Percentiles rank a stretch among this genome's conserved stretches.
These are phyloP conservation scores for Eucommia ulmoides DNA, from an alignment of 257 asterid genomes.

Conservation along the genomic window DNA sequence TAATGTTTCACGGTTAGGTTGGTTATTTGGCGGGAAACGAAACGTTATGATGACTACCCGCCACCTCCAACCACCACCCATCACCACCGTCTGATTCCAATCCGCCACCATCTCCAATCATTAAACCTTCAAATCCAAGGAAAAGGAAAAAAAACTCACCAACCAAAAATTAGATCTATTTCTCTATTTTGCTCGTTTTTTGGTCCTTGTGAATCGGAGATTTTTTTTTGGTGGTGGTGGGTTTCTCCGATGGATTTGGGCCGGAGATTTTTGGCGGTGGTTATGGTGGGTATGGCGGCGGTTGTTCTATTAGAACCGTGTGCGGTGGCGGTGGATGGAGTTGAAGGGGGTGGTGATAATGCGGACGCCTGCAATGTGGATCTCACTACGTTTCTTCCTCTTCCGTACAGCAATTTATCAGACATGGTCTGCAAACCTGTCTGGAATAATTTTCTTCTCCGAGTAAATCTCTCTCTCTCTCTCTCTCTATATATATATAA, in stretches of 20 bases:
- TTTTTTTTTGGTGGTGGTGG: too few relatives aligned
- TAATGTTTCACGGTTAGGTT: slow-evolving; percentile 14
- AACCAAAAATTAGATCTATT: too few relatives aligned
- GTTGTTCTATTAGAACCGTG: slow-evolving; percentile 11
- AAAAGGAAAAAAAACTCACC: too few relatives aligned
- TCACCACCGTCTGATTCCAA: slow-evolving; percentile 37
- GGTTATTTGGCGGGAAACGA: slow-evolving; percentile 36
- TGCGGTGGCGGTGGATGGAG: slow-evolving; percentile 13
- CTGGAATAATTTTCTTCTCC: slow-evolving; percentile 71
- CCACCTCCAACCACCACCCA: slow-evolving; percentile 44
- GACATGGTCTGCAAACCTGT: slow-evolving; percentile 71
- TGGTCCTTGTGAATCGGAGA: slow-evolving; percentile 4
- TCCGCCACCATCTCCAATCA: slow-evolving; percentile 46
- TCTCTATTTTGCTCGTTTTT: slow-evolving; percentile 7
- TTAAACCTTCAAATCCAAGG: slow-evolving; percentile 12
- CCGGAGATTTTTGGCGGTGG: too few relatives aligned
- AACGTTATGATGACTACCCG: slow-evolving; percentile 46
- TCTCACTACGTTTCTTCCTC: slow-evolving; percentile 63
- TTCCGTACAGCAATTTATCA: slow-evolving; percentile 55
- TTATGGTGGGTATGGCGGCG: slow-evolving; percentile 9
- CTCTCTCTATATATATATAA: too few relatives aligned
- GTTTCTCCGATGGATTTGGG: too few relatives aligned
- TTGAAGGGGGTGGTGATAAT: slow-evolving; percentile 11
- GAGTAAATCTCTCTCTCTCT: slow-evolving; percentile 60
- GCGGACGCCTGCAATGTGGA: slow-evolving; percentile 37